Evolutionary conservation across 2,329 filamentous ascomycete species (phyloP).

Genomic region (Didymellaceae sp.): DNA sequence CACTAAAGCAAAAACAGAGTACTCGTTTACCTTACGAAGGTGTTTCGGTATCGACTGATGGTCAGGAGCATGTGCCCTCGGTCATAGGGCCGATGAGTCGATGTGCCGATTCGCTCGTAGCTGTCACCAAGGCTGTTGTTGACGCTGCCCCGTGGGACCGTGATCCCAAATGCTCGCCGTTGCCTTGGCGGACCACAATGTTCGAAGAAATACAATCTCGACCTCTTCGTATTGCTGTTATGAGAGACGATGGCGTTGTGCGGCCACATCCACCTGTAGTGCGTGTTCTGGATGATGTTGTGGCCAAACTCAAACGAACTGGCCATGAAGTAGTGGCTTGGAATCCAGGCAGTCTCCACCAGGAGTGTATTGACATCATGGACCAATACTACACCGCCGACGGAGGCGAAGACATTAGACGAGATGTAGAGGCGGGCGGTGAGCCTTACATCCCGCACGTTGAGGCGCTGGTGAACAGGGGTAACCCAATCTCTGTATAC

Average conservation of each 20-base stretch:
- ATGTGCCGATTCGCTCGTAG: constrained; percentile 57
- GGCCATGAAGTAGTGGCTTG: constrained; percentile 64
- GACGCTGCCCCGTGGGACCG: constrained; percentile 59
- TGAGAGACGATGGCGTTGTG: constrained; percentile 62
- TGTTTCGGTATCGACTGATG: constrained; percentile 66
- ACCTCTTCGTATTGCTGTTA: constrained; percentile 58
- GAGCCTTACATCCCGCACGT: constrained; percentile 61
- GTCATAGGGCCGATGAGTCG: constrained; percentile 66
- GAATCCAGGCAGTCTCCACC: constrained; percentile 58
- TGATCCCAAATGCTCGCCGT: constrained; percentile 61
- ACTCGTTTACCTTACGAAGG: constrained; percentile 64
- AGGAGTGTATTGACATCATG: constrained; percentile 64
- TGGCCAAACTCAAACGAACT: constrained; percentile 48
- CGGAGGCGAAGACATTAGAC: constrained; percentile 67
- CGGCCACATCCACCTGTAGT: constrained; percentile 61
- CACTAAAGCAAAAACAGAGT: constrained; percentile 51
- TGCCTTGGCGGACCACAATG: constrained; percentile 60
- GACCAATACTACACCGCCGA: constrained; percentile 68
- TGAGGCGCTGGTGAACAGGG: constrained; percentile 59
- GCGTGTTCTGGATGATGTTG: constrained; percentile 53
- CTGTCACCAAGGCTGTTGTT: constrained; percentile 58
- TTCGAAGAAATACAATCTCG: constrained; percentile 52
- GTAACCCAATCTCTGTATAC: constrained; percentile 60
- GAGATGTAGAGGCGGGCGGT: constrained; percentile 60
- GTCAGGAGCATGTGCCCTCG: constrained; percentile 69